Evolutionary conservation across 306 rosid species (phyloP).

Genomic region (Bauhinia variegata): DNA sequence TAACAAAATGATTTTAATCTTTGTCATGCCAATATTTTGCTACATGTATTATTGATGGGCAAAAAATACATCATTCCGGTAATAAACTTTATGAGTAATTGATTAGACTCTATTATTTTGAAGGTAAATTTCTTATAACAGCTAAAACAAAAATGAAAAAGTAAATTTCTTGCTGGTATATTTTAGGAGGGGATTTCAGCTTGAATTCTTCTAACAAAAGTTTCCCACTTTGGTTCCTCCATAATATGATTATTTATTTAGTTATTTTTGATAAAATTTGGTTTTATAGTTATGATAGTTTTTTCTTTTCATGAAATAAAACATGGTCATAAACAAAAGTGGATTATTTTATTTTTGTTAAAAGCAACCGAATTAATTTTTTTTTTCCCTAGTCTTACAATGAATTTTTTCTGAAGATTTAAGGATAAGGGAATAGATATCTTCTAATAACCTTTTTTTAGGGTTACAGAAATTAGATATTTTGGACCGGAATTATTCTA

Average conservation of each 20-base stretch:
- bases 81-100: neutral
- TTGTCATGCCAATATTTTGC: slow-evolving; percentile 8
- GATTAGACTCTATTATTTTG: neutral
- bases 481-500: neutral
- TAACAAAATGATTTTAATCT: no score
- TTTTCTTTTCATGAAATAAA: neutral
- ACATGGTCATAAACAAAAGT: neutral
- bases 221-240: slow-evolving; percentile 12
- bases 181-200: slow-evolving; percentile 9
- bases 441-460: neutral
- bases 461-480: neutral
- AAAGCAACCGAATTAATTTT: neutral
- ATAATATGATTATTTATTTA: no score
- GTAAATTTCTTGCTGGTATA: neutral
- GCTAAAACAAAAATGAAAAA: no score
- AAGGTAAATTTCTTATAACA: neutral
- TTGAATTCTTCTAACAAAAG: neutral
- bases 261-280: neutral
- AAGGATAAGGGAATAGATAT: no score
- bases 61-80: neutral
- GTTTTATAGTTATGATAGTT: neutral
- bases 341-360: neutral
- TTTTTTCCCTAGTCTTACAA: neutral
- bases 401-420: no score
- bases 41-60: neutral